Base-by-base conservation (phyloP, 768 basidiomycete genomes). In the Xerocomus spinulosus region DNA sequence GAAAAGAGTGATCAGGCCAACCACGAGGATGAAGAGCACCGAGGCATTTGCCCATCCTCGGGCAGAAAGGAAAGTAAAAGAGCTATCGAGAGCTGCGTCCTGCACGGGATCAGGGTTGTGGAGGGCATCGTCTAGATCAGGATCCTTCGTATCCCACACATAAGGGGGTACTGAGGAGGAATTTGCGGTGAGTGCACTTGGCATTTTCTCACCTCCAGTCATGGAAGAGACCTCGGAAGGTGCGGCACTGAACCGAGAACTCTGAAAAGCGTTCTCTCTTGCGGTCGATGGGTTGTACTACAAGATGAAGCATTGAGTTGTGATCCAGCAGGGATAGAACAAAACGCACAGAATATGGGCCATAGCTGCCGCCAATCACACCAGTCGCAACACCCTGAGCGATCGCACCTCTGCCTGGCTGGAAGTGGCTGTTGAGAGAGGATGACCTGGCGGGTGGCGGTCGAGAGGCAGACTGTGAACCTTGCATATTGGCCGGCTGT, bases 81-180 rank as follows among this genome's bases (percentile, higher is more conserved):
- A 73, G 43, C 70, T 70, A 49, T 85, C 79, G 21, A 77, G 69
- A 1, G 74, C 73, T 3, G 78, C 79, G 44, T 83, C 85, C 45
- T 84, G 74, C n/a, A 79, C 72, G 23, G 87, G 79, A 70, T 91
- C 88, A 37, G 82, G 91, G 72, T 91, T 88, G 66, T 97, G 94
- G 18, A 97, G 76, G 18, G 81, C 78, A 64, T 97, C 94, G 71
- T 96, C 93, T 15, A 87, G 74, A 62, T 94, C 92, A 9, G 90
- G 83, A 48, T 92, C 91, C 60, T 78, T 82, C 20, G 70, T 71
- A 64, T 90, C 89, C 84, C 86, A 91, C 57, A 83, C 59, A 60
- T 81, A 85, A 58, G 82, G 76, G 14, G 85, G 86, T 5, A 87
- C 75, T 0, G 85, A 80, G 9, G 79, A 76, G 9, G 80, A 82